Evolutionary conservation across 169 alveolate species (phyloP).

Genomic region (Babesia gibsoni): DNA sequence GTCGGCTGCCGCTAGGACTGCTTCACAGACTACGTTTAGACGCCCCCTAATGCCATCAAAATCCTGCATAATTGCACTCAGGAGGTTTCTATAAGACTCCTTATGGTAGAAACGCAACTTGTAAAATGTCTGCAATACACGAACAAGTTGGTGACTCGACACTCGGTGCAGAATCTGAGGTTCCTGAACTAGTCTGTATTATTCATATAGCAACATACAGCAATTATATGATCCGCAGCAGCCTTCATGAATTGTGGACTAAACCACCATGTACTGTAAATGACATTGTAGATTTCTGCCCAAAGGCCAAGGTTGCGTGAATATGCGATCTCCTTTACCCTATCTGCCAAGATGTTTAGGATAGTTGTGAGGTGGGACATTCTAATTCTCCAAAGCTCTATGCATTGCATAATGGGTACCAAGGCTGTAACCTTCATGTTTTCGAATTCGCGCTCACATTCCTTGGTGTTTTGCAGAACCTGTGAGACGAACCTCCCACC

Average conservation of each 20-base stretch:
- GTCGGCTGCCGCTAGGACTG: conserved; percentile 65
- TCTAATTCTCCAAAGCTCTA: conserved; percentile 34
- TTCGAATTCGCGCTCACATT: conserved; percentile 13
- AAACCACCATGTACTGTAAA: conserved; percentile 57
- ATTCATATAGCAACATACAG: conserved; percentile 1
- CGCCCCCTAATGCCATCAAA: conserved; percentile 26
- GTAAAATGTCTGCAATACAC: conserved; percentile 58
- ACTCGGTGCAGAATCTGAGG: conserved; percentile 53
- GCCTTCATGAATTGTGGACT: conserved; percentile 49
- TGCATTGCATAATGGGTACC: conserved; percentile 15
- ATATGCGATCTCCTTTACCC: conserved; percentile 39
- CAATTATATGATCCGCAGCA: conserved; percentile 38
- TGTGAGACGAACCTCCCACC: conserved; percentile 35
- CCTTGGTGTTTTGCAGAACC: conserved; percentile 20
- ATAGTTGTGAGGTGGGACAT: conserved; percentile 30
- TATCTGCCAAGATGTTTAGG: conserved; percentile 12
- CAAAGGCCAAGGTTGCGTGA: conserved; percentile 58
- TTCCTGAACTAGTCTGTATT: conserved; percentile 2
- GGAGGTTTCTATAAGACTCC: conserved; percentile 41
- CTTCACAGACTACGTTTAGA: conserved; percentile 50
- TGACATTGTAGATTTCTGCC: conserved; percentile 56
- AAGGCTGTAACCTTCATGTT: conserved; percentile 11
- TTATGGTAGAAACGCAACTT: conserved; percentile 56
- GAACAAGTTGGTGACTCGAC: conserved; percentile 42
- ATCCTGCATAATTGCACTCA: conserved; percentile 20